Conservation (phyloP, 73 alveolate genomes). For the Paramecium caudatum region DNA sequence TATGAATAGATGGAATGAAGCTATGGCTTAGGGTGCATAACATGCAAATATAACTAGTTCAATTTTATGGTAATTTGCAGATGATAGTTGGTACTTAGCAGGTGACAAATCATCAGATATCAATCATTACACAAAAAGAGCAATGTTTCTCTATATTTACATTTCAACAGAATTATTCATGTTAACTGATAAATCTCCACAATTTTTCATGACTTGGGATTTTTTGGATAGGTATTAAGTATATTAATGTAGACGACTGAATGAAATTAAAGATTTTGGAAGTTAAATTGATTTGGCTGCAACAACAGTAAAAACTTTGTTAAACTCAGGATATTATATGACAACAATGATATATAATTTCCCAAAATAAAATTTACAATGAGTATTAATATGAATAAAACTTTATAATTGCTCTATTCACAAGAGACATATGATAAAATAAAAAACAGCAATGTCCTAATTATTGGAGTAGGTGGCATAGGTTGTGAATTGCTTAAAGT, state of each 20-base stretch:
- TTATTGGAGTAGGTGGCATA: constrained; percentile 98
- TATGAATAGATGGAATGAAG: constrained; percentile 84
- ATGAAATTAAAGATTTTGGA: constrained; percentile 49
- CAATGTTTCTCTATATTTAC: constrained; percentile 79
- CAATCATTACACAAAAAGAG: constrained; percentile 85
- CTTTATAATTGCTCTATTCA: constrained; percentile 30
- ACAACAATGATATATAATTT: constrained; percentile 65
- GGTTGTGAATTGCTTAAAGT: constrained; percentile 97
- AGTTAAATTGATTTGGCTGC: constrained; percentile 12
- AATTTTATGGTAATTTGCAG: constrained; percentile 76
- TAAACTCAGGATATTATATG: constrained; percentile 71
- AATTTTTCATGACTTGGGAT: constrained; percentile 81
- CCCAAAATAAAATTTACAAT: too few relatives aligned
- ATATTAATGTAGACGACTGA: constrained; percentile 53
- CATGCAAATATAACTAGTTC: constrained; percentile 74
- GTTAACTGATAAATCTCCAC: constrained; percentile 81
- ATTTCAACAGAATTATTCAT: constrained; percentile 85
- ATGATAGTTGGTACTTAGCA: constrained; percentile 84
- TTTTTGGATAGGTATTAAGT: constrained; percentile 80
- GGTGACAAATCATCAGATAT: constrained; percentile 85
- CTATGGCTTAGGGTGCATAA: constrained; percentile 83
- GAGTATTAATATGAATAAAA: constrained; percentile 66
- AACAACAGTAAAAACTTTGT: background rate
- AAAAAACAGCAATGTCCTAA: constrained; percentile 81
- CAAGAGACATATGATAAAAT: constrained; percentile 74